Evolutionary conservation across 345 rosid genomes (phyloP).

Genomic region (Viola odorata): DNA sequence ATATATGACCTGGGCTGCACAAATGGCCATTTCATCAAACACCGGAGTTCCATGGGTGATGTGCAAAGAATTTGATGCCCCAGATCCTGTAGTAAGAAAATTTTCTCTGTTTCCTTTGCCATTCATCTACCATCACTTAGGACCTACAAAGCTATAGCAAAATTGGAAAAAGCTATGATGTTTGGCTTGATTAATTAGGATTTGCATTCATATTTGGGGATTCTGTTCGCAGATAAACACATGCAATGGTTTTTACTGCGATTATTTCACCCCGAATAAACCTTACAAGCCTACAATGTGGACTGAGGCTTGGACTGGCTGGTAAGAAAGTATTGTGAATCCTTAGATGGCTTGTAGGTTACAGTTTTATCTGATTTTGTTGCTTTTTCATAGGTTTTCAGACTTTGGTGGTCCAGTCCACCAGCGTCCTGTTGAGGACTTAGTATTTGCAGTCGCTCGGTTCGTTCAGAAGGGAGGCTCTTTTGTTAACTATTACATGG

Average conservation of each 20-base stretch:
- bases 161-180: not conserved
- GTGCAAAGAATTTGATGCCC: slow-evolving; percentile 33
- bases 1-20: slow-evolving; percentile 29
- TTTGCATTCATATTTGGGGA: not conserved
- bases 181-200: not conserved
- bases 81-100: slow-evolving; percentile 19
- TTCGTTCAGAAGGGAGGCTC: slow-evolving; percentile 30
- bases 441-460: slow-evolving; percentile 30
- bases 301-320: slow-evolving; percentile 34
- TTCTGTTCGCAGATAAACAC: slow-evolving; percentile 20
- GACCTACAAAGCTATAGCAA: not conserved
- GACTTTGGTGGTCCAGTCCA: slow-evolving; percentile 28
- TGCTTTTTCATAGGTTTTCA: slow-evolving; percentile 16
- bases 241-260: slow-evolving; percentile 29
- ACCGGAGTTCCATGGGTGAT: slow-evolving; percentile 34
- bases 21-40: slow-evolving; percentile 18
- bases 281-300: slow-evolving; percentile 31
- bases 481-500: slow-evolving; percentile 32
- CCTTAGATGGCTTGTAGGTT: no score
- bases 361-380: not conserved
- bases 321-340: not conserved
- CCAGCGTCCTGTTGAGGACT: slow-evolving; percentile 24
- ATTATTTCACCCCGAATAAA: slow-evolving; percentile 24
- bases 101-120: not conserved
- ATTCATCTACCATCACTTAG: not conserved